Evolutionary conservation across 352 stramenopile species (phyloP).

Genomic region (Globisporangium recalcitrans): DNA sequence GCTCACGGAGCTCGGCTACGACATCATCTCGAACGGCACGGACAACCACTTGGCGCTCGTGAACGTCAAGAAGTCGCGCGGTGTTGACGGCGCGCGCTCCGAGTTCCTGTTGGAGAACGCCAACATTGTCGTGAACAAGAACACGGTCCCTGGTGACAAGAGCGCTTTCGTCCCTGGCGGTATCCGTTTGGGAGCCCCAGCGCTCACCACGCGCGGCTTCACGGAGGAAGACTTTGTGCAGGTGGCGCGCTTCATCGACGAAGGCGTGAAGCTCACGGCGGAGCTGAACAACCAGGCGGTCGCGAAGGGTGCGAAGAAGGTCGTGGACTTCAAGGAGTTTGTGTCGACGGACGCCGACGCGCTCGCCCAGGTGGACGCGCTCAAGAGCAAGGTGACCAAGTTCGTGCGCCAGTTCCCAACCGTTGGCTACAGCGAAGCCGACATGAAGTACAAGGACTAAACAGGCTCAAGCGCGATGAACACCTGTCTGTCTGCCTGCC

Average conservation of each 20-base stretch:
- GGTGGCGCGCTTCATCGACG: constrained; percentile 95
- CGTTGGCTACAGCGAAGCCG: constrained; percentile 93
- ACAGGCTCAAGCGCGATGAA: too few species aligned
- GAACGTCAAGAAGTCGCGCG: constrained; percentile 93
- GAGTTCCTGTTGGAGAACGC: constrained; percentile 95
- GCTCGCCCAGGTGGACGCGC: constrained; percentile 54
- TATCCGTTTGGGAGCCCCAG: constrained; percentile 95
- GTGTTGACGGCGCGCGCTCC: constrained; percentile 93
- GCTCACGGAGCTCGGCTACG: constrained; percentile 91
- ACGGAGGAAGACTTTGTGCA: constrained; percentile 93
- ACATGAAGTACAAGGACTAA: constrained; percentile 89
- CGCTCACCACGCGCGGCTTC: constrained; percentile 94
- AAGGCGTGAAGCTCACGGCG: constrained; percentile 91
- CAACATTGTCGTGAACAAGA: constrained; percentile 99
- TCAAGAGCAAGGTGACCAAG: constrained; percentile 87
- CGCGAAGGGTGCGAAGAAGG: constrained; percentile 94
- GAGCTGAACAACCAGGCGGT: constrained; percentile 87
- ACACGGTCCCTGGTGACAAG: constrained; percentile 97
- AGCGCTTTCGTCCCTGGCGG: constrained; percentile 95
- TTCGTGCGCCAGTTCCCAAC: constrained; percentile 96
- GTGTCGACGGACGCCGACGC: constrained; percentile 53
- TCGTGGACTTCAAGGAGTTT: constrained; percentile 85
- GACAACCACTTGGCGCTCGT: constrained; percentile 98
- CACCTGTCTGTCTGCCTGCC: background rate
- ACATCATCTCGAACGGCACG: constrained; percentile 96